These are phyloP conservation scores for Clathrus columnatus DNA, from an alignment of 768 basidiomycete species.

Conservation along the genomic window DNA sequence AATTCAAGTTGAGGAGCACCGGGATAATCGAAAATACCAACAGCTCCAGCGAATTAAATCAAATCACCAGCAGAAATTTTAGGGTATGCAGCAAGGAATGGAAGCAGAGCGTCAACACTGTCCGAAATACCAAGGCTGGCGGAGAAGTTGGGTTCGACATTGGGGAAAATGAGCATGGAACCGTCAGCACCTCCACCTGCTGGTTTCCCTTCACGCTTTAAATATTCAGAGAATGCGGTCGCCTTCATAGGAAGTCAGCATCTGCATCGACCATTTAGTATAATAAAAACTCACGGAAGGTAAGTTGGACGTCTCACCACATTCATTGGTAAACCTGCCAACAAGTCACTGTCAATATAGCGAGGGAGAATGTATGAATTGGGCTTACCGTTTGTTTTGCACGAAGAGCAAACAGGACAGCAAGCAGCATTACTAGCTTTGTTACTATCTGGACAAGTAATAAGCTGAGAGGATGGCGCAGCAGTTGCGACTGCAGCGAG, in stretches of 20 bases:
- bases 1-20: constrained; percentile 3
- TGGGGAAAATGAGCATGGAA: constrained; percentile 9
- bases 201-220: constrained; percentile 21
- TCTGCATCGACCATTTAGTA: constrained; percentile 18
- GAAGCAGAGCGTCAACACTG: constrained; percentile 6
- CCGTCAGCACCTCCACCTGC: constrained; percentile 10
- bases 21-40: constrained; percentile 4
- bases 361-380: not conserved
- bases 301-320: constrained; percentile 11
- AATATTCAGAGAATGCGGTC: constrained; percentile 33
- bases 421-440: constrained; percentile 23
- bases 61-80: constrained; percentile 6
- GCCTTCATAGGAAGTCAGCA: constrained; percentile 25
- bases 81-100: constrained; percentile 6
- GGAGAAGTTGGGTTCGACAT: constrained; percentile 11
- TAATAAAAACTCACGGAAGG: constrained; percentile 6
- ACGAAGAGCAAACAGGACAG: constrained; percentile 24
- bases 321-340: constrained; percentile 2
- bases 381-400: constrained; percentile 16
- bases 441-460: constrained; percentile 26
- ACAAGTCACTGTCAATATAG: not conserved
- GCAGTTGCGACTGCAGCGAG: not conserved
- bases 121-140: constrained; percentile 7
- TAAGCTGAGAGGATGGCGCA: constrained; percentile 11
- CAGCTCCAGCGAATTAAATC: constrained; percentile 8